phyloP scores from a whole-genome alignment of 371 early-diverging fungal species.

The Circinella minor region DNA sequence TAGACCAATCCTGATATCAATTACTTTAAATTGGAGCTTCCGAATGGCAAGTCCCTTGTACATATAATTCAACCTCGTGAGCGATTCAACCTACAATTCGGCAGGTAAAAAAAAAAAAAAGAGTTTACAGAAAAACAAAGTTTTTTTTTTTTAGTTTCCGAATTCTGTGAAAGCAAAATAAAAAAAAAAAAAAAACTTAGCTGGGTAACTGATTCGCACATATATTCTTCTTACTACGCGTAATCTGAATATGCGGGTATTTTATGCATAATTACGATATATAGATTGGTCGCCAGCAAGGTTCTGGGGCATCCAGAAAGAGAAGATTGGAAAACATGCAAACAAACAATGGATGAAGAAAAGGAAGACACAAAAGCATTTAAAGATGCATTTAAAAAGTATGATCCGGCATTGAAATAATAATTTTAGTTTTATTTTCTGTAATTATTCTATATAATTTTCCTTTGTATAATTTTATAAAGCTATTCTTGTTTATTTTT shows the following conservation, averaged over 20 bases:
- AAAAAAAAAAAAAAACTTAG: neutral
- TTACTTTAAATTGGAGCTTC: slow-evolving; percentile 72
- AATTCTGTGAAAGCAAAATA: neutral
- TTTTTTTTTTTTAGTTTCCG: neutral
- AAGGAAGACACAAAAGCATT: slow-evolving; percentile 51
- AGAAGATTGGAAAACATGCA: slow-evolving; percentile 77
- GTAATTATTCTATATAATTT: neutral
- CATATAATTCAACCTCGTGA: slow-evolving; percentile 49
- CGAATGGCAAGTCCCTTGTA: slow-evolving; percentile 51
- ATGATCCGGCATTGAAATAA: slow-evolving; percentile 48
- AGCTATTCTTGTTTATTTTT: too few species aligned
- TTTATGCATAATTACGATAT: neutral
- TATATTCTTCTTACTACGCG: neutral
- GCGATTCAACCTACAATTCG: slow-evolving; percentile 74
- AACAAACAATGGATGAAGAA: slow-evolving; percentile 66
- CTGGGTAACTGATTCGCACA: slow-evolving; percentile 3
- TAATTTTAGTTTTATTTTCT: neutral
- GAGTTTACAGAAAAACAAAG: neutral
- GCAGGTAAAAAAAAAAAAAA: slow-evolving; percentile 50
- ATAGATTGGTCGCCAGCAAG: slow-evolving; percentile 63
- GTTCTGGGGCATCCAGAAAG: slow-evolving; percentile 66
- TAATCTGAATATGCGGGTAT: neutral
- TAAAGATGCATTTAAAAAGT: slow-evolving; percentile 58
- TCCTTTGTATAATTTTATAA: too few species aligned
- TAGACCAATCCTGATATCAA: slow-evolving; percentile 39